Evolutionary conservation across 2,329 filamentous ascomycete species (phyloP), one percentile per base, ranked within the genome.

Genomic region (Pseudocercospora eumusae): DNA sequence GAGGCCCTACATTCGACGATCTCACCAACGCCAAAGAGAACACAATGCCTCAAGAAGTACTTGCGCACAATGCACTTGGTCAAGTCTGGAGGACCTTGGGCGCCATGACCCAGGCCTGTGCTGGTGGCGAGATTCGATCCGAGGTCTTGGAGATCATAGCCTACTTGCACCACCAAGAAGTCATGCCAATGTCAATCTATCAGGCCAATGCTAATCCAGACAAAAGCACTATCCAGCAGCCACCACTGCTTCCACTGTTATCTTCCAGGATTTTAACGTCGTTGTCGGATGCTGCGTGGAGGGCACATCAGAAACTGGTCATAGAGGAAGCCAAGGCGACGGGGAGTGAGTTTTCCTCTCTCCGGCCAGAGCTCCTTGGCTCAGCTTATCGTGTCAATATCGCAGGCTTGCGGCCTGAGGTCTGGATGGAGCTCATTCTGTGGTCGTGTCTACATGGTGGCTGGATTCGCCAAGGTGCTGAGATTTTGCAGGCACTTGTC

Each of bases 401-500:
- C 7, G 74, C 74, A 5, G 78, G 75, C 18, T 65, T 82, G 10
- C 64, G 68, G 0, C 76, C 79, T 1, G 81, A 82, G 61, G 70
- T 83, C 13, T 83, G 81, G 81, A 69, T 83, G 18, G 81, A 83
- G 67, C 73, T 83, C n/a, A 75, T 83, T 20, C 71, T 83, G 2
- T 82, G 80, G 80, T 79, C 80, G 13, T 82, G 80, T 65, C 65
- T 82, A 7, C 77, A 81, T 56, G 80, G 80, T 20, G 78, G 78
- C 5, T 82, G 80, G 79, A 70, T 77, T 7, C 52, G 68, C 11
- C 77, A 81, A 57, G 80, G 80, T 2, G 67, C 70, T n/a, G 70
- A 72, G 1, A 76, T 82, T 11, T 64, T 82, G 1, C 63, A 63
- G 61, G n/a, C 63, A 27, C 45, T 44, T 49, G 45, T 53, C 53